A percentile compares a stretch with the other conserved stretches of the same genome.
These are phyloP conservation scores for Trichoderma polysporum DNA, from an alignment of 2,329 filamentous ascomycete species.

Conservation along the genomic window DNA sequence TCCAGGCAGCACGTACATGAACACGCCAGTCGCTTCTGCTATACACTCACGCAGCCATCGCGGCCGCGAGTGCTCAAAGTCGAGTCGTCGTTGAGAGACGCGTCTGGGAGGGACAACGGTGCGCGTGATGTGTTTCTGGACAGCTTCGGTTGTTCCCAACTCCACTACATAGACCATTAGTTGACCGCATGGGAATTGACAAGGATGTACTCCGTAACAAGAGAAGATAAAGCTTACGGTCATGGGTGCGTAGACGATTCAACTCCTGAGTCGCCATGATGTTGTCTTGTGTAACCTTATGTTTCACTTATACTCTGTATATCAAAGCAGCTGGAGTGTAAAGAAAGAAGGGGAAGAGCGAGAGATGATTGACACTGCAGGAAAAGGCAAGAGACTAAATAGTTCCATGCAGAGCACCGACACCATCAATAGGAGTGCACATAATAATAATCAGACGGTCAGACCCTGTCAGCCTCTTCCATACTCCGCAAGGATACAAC, in stretches of 20 bases:
- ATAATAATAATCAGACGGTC: background rate
- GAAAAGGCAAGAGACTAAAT: conserved; percentile 6
- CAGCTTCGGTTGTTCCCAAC: conserved; percentile 53
- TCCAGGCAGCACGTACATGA: conserved; percentile 55
- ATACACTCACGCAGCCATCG: conserved; percentile 55
- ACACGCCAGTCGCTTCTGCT: conserved; percentile 57
- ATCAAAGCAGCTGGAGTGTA: background rate
- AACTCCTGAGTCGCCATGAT: conserved; percentile 2
- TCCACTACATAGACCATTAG: conserved; percentile 37
- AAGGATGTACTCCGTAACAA: background rate
- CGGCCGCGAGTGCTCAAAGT: conserved; percentile 54
- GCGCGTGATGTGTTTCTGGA: conserved; percentile 49
- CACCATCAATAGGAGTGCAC: background rate
- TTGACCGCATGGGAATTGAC: background rate
- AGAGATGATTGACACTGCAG: background rate
- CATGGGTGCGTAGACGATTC: conserved; percentile 24
- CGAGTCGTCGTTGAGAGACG: conserved; percentile 53
- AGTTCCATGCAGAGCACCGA: background rate
- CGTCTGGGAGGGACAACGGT: conserved; percentile 51
- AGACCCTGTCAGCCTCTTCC: background rate
- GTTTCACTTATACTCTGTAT: background rate
- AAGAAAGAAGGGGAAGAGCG: background rate
- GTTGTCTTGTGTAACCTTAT: background rate
- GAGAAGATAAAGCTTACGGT: conserved; percentile 20
- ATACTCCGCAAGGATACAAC: background rate